Evolutionary conservation across 2,329 filamentous ascomycete species (phyloP), one percentile per base, ranked within the genome.

Genomic region (Myotisia sp.): DNA sequence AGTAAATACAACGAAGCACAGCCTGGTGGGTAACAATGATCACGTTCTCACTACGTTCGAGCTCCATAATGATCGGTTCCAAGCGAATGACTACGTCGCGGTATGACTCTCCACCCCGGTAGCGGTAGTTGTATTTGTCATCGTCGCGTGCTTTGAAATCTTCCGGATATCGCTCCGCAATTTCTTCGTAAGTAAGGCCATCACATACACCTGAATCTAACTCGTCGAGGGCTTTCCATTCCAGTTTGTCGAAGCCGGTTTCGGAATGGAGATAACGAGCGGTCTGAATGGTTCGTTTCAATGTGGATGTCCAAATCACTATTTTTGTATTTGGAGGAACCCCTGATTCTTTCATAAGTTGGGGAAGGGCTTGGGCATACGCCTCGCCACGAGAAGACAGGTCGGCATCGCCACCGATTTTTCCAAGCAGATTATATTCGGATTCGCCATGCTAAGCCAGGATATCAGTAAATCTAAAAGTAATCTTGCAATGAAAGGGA

Each of bases 111-210:
- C 90, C 90, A 42, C 90, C 90, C 4, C 90, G 79, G 60, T 98
- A 98, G 37, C 90, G 84, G 63, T 98, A 98, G 64, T 98, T 95
- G 72, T 95, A 95, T 61, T 98, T 98, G 67, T 98, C 90, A 46
- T 93, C 84, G 57, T 98, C 90, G 42, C 90, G 83, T 21, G 87
- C 85, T 32, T 76, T 75, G 62, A 98, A 98, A 62, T 98, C 90
- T 46, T 94, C 86, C 0, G 90, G 90, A 54, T 83, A 95, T 36
- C 71, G 65, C 49, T 92, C 74, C 50, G 90, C 84, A 53, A 98
- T 95, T 54, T 98, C 80, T 50, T 84, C 82, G 56, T 94, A 94
- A 1, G 90, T 98, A 55, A 95, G 74, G 36, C 87, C 86, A 50
- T 98, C 90, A 61, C 90, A 98, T 30, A 95, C 83, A 33, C 90